These are phyloP conservation scores for Gossypium bickii DNA, from an alignment of 345 rosid species.

Conservation along the genomic window DNA sequence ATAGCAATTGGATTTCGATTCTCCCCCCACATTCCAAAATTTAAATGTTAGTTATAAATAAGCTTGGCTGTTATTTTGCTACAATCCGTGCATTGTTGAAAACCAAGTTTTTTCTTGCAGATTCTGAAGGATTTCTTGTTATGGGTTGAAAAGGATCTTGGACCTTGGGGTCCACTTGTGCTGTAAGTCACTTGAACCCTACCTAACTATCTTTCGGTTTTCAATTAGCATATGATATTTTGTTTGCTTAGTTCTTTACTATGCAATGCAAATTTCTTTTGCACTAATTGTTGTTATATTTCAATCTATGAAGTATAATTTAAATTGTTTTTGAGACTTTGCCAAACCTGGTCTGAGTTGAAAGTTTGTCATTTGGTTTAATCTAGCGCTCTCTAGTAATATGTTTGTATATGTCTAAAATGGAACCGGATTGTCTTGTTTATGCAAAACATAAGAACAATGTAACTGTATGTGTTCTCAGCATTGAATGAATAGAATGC, in stretches of 20 bases:
- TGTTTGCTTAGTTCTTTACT: background rate
- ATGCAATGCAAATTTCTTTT: background rate
- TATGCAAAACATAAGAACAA: background rate
- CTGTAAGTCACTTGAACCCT: slow-evolving; percentile 52
- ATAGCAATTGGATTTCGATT: background rate
- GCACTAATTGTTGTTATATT: background rate
- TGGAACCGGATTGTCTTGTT: background rate
- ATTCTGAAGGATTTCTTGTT: slow-evolving; percentile 79
- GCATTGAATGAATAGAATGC: background rate
- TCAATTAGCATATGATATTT: background rate
- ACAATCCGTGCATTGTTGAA: slow-evolving; percentile 12
- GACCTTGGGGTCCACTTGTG: slow-evolving; percentile 96
- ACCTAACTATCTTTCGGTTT: background rate
- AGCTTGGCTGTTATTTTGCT: background rate
- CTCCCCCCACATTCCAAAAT: background rate
- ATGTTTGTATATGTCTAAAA: background rate
- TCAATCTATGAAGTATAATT: background rate
- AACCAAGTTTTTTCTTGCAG: slow-evolving; percentile 36
- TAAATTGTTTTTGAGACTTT: background rate
- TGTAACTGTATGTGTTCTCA: background rate
- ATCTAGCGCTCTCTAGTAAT: background rate
- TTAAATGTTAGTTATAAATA: background rate
- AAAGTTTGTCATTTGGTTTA: background rate
- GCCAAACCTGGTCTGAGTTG: background rate
- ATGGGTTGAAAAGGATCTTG: slow-evolving; percentile 95